A percentile compares a stretch with the other conserved stretches of the same genome.
phyloP scores from a whole-genome alignment of 495 filamentous ascomycete species.

The Penicillium turbatum region DNA sequence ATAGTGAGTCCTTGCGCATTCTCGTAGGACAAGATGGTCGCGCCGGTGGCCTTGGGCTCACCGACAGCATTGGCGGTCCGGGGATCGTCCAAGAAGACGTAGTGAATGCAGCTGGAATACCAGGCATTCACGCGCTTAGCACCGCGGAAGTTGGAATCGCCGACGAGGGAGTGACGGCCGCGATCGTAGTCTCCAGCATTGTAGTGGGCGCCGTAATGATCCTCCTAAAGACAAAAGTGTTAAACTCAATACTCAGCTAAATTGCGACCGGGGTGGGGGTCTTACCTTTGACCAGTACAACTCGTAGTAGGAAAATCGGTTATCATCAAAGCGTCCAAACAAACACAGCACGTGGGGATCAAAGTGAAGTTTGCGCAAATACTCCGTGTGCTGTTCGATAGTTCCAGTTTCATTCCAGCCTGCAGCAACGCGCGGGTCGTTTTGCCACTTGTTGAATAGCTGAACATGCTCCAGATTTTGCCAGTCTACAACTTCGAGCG shows the following conservation, averaged over 20 bases:
- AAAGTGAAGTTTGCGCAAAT: slow-evolving; percentile 53
- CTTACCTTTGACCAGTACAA: slow-evolving; percentile 67
- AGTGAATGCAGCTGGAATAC: slow-evolving; percentile 67
- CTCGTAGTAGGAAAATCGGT: slow-evolving; percentile 63
- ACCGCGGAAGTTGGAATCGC: slow-evolving; percentile 58
- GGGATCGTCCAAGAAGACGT: slow-evolving; percentile 65
- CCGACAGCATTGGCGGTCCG: slow-evolving; percentile 59
- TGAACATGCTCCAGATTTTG: slow-evolving; percentile 49
- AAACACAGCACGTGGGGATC: slow-evolving; percentile 61
- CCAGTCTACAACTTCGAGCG: slow-evolving; percentile 59
- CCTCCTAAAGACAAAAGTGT: slow-evolving; percentile 45
- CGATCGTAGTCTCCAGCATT: slow-evolving; percentile 59
- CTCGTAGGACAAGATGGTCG: slow-evolving; percentile 61
- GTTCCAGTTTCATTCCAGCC: slow-evolving; percentile 67
- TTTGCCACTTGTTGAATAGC: slow-evolving; percentile 65
- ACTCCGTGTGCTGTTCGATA: slow-evolving; percentile 58
- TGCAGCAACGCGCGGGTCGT: slow-evolving; percentile 64
- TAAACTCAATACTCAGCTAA: slow-evolving; percentile 4
- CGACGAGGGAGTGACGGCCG: slow-evolving; percentile 64
- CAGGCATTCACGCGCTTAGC: slow-evolving; percentile 63
- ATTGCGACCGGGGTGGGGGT: background rate
- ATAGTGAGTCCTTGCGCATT: slow-evolving; percentile 60
- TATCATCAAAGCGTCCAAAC: slow-evolving; percentile 58
- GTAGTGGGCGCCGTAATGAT: slow-evolving; percentile 63
- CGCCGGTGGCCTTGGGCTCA: slow-evolving; percentile 59